Conservation (phyloP, 345 rosid species). For the Firmiana major region DNA sequence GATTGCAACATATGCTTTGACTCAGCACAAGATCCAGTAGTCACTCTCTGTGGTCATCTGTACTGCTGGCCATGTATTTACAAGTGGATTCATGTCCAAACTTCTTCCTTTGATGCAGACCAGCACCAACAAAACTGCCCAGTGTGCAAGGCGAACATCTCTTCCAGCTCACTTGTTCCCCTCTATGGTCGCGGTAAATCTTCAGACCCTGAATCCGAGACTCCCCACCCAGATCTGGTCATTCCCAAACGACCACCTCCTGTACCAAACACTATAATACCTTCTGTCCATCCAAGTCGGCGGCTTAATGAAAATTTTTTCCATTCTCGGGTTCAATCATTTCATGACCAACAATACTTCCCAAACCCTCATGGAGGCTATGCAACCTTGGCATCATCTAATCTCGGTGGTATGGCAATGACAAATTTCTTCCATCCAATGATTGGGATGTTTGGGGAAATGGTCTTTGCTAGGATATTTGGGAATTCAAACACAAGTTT, state of each 20-base stretch:
- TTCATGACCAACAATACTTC: conserved; percentile 29
- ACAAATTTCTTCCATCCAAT: conserved; percentile 43
- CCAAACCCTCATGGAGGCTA: conserved; percentile 32
- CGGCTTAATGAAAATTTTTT: conserved; percentile 21
- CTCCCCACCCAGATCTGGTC: conserved; percentile 22
- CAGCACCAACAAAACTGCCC: conserved; percentile 64
- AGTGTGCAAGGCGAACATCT: conserved; percentile 73
- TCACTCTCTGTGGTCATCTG: conserved; percentile 83
- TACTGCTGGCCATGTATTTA: conserved; percentile 91
- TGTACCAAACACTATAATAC: conserved; percentile 8
- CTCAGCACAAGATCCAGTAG: conserved; percentile 64
- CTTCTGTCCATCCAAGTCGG: conserved; percentile 21
- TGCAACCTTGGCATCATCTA: conserved; percentile 33
- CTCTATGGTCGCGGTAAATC: conserved; percentile 76
- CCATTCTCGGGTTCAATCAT: conserved; percentile 21
- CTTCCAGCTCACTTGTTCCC: conserved; percentile 69
- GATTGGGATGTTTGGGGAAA: conserved; percentile 63
- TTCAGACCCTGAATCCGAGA: conserved; percentile 33
- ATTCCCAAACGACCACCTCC: conserved; percentile 68
- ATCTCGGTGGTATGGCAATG: conserved; percentile 39
- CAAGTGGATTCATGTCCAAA: conserved; percentile 48
- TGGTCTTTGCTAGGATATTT: conserved; percentile 46
- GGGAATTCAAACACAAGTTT: conserved; percentile 46
- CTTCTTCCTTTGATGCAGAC: conserved; percentile 34
- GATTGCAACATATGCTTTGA: conserved; percentile 84